Evolutionary conservation across 2,329 filamentous ascomycete species (phyloP).

Genomic region (Cordyceps militaris): DNA sequence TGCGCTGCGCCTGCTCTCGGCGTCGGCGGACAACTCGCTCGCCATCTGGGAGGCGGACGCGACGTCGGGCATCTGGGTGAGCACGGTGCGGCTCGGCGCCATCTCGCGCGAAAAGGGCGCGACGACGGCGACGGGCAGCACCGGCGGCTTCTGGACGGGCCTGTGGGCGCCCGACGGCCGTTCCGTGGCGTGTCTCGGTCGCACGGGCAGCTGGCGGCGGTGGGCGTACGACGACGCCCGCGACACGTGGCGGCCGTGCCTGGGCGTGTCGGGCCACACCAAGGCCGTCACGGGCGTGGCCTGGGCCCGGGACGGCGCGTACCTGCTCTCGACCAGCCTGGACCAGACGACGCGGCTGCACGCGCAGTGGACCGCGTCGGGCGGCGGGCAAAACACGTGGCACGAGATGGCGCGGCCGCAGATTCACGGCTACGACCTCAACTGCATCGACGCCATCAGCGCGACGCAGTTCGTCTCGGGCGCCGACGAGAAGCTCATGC

Average conservation of each 20-base stretch:
- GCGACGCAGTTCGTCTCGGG: slow-evolving; percentile 79
- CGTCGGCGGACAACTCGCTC: slow-evolving; percentile 91
- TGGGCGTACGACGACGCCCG: slow-evolving; percentile 65
- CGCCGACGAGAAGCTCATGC: slow-evolving; percentile 94
- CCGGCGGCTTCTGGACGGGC: slow-evolving; percentile 93
- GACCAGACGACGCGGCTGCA: slow-evolving; percentile 92
- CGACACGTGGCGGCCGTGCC: slow-evolving; percentile 61
- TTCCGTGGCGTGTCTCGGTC: slow-evolving; percentile 72
- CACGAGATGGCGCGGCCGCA: slow-evolving; percentile 94
- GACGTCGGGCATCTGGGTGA: slow-evolving; percentile 84
- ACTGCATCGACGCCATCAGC: slow-evolving; percentile 77
- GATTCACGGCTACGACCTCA: slow-evolving; percentile 96
- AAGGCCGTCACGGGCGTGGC: slow-evolving; percentile 72
- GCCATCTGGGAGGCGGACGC: slow-evolving; percentile 86
- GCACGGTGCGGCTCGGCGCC: slow-evolving; percentile 77
- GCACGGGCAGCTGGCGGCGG: slow-evolving; percentile 87
- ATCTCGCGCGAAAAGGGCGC: slow-evolving; percentile 93
- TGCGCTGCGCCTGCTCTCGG: slow-evolving; percentile 69
- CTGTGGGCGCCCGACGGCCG: slow-evolving; percentile 77
- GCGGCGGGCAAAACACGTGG: slow-evolving; percentile 53
- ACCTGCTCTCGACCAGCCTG: slow-evolving; percentile 78
- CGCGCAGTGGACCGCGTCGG: slow-evolving; percentile 60
- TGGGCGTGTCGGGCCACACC: slow-evolving; percentile 79
- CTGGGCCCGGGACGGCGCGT: slow-evolving; percentile 77
- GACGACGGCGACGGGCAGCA: slow-evolving; percentile 91